phyloP scores from a whole-genome alignment of 495 filamentous ascomycete genomes.

The Venustampulla echinocandica region DNA sequence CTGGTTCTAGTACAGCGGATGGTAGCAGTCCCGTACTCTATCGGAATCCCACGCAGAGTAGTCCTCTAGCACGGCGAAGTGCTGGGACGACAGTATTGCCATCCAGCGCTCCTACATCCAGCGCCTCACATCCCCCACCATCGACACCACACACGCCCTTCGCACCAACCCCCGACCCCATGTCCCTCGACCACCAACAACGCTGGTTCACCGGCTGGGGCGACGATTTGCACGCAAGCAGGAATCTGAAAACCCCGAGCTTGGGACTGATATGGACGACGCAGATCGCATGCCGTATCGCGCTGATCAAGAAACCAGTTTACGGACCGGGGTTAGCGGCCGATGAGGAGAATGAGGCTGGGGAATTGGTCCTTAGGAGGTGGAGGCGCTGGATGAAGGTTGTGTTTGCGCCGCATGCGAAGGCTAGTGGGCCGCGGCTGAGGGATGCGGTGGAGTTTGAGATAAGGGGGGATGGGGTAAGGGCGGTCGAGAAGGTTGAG shows the following conservation, averaged over 20 bases:
- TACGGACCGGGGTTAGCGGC: slow-evolving; percentile 28
- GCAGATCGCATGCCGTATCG: slow-evolving; percentile 73
- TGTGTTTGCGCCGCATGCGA: slow-evolving; percentile 67
- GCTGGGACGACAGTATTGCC: not conserved
- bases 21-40: slow-evolving; percentile 7
- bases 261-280: slow-evolving; percentile 87
- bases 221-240: slow-evolving; percentile 37
- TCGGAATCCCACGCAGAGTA: slow-evolving; percentile 13
- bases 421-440: slow-evolving; percentile 33
- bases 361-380: slow-evolving; percentile 24
- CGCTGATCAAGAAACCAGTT: slow-evolving; percentile 55
- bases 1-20: not conserved
- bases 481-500: slow-evolving; percentile 24
- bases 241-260: slow-evolving; percentile 67
- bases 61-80: slow-evolving; percentile 16
- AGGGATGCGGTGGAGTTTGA: slow-evolving; percentile 45
- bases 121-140: slow-evolving; percentile 8
- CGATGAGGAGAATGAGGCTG: slow-evolving; percentile 22
- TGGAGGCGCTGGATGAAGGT: slow-evolving; percentile 68
- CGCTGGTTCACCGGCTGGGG: slow-evolving; percentile 95
- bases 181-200: slow-evolving; percentile 81
- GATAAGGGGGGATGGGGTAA: slow-evolving; percentile 46
- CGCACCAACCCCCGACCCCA: slow-evolving; percentile 33
- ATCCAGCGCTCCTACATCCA: slow-evolving; percentile 4
- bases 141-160: slow-evolving; percentile 18